Conservation (phyloP, 139 green algal species). For the Chlorella sp. region DNA sequence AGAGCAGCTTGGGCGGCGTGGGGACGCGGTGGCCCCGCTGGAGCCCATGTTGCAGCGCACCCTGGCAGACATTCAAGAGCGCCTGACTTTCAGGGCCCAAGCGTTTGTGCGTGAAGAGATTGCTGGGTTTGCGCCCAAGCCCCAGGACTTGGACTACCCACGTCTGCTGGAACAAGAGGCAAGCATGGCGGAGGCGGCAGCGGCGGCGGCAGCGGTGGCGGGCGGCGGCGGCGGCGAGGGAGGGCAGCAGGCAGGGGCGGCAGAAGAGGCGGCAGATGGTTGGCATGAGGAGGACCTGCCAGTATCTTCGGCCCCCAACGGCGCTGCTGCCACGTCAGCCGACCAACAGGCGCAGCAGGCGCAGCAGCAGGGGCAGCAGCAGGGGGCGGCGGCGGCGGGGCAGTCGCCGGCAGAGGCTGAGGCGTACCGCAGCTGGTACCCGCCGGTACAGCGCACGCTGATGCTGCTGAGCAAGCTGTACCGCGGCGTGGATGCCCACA, state of each 20-base stretch:
- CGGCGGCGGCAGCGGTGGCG: not conserved
- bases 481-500: constrained; percentile 76
- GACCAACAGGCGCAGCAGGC: not conserved
- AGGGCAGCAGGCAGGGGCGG: not conserved
- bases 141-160: constrained; percentile 89
- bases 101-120: constrained; percentile 90
- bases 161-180: constrained; percentile 65
- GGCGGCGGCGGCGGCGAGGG: constrained; percentile 13
- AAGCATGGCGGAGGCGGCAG: constrained; percentile 1
- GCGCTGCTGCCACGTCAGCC: not conserved
- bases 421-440: constrained; percentile 73
- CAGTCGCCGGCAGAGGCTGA: not conserved
- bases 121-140: constrained; percentile 62
- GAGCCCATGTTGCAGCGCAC: constrained; percentile 76
- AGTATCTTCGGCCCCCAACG: not conserved
- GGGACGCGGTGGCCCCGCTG: constrained; percentile 74
- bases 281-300: not conserved
- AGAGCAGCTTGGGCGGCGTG: constrained; percentile 72
- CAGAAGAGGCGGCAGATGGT: not conserved
- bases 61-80: constrained; percentile 91
- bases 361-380: not conserved
- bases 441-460: constrained; percentile 83
- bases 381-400: constrained; percentile 1
- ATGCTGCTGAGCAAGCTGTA: constrained; percentile 92
- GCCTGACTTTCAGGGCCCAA: constrained; percentile 87